A percentile compares a stretch with the other conserved stretches of the same genome.
phyloP scores from a whole-genome alignment of 306 rosid genomes.

The Quillaja saponaria region DNA sequence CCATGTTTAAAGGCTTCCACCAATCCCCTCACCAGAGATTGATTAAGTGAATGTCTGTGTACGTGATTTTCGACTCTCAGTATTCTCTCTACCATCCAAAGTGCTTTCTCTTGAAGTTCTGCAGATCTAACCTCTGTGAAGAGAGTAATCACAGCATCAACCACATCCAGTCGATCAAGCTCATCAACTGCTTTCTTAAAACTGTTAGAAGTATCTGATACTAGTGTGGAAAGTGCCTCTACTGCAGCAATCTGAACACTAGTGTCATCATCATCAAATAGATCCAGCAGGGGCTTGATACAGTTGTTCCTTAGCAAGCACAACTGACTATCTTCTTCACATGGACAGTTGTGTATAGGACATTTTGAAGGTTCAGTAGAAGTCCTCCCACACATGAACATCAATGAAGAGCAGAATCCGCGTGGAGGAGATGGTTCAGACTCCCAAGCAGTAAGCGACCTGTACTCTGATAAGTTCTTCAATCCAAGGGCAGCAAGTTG shows the following conservation, averaged over 20 bases:
- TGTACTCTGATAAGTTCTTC: constrained; percentile 56
- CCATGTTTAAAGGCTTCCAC: constrained; percentile 60
- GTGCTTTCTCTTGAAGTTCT: constrained; percentile 54
- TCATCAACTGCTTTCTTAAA: constrained; percentile 46
- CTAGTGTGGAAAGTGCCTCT: constrained; percentile 49
- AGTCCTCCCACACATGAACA: constrained; percentile 43
- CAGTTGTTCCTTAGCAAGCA: constrained; percentile 48
- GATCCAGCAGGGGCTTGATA: constrained; percentile 49
- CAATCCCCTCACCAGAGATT: constrained; percentile 50
- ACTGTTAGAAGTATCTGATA: constrained; percentile 31
- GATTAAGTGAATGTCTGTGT: constrained; percentile 43
- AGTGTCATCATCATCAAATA: constrained; percentile 44
- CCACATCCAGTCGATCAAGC: constrained; percentile 42
- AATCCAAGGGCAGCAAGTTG: constrained; percentile 49
- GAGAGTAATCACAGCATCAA: constrained; percentile 42
- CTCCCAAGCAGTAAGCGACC: constrained; percentile 32
- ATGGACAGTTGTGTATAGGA: constrained; percentile 42
- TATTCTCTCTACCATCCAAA: constrained; percentile 54
- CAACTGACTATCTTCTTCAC: constrained; percentile 42
- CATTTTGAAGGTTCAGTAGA: constrained; percentile 32
- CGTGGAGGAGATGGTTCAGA: constrained; percentile 25
- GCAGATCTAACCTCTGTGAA: constrained; percentile 41
- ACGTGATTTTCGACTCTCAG: constrained; percentile 48
- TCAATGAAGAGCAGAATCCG: constrained; percentile 34
- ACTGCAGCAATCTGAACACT: constrained; percentile 48